Evolutionary conservation across 2,329 filamentous ascomycete genomes (phyloP).

Genomic region (Sporothrix luriei): DNA sequence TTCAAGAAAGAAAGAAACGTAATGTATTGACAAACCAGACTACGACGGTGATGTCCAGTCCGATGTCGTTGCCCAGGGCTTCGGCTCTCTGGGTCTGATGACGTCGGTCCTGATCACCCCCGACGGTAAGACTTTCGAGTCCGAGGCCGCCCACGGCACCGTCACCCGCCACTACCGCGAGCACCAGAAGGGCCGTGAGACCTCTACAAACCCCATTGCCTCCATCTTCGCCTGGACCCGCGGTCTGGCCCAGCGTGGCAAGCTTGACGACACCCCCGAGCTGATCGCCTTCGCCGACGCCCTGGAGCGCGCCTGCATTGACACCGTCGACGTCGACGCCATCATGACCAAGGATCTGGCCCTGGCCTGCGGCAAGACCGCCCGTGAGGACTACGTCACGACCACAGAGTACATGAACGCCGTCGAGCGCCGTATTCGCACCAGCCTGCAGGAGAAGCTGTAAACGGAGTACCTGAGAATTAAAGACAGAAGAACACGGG

Average conservation of each 20-base stretch:
- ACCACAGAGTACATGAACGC: constrained; percentile 90
- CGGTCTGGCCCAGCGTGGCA: constrained; percentile 87
- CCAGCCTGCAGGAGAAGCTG: constrained; percentile 75
- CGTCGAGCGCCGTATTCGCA: constrained; percentile 87
- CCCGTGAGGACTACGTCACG: constrained; percentile 82
- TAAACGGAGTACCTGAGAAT: constrained; percentile 44
- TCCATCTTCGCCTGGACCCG: constrained; percentile 99
- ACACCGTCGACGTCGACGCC: constrained; percentile 89
- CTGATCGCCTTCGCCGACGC: constrained; percentile 87
- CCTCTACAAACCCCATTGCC: constrained; percentile 97
- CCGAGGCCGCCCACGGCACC: constrained; percentile 96
- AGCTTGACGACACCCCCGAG: constrained; percentile 90
- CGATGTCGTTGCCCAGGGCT: constrained; percentile 96
- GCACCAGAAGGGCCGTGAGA: constrained; percentile 97
- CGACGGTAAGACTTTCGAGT: constrained; percentile 95
- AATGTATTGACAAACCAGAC: constrained; percentile 58
- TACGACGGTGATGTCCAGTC: constrained; percentile 99
- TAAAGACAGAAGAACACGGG: not conserved
- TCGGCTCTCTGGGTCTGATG: constrained; percentile 97
- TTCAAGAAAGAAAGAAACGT: no score
- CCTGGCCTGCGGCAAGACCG: constrained; percentile 88
- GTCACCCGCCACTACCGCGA: constrained; percentile 98
- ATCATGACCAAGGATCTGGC: constrained; percentile 99
- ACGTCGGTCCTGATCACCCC: constrained; percentile 96
- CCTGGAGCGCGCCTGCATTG: constrained; percentile 89